Percentiles rank a stretch among this genome's conserved stretches.
Evolutionary conservation across 345 rosid genomes (phyloP).

Genomic region (Cardiospermum halicacabum): DNA sequence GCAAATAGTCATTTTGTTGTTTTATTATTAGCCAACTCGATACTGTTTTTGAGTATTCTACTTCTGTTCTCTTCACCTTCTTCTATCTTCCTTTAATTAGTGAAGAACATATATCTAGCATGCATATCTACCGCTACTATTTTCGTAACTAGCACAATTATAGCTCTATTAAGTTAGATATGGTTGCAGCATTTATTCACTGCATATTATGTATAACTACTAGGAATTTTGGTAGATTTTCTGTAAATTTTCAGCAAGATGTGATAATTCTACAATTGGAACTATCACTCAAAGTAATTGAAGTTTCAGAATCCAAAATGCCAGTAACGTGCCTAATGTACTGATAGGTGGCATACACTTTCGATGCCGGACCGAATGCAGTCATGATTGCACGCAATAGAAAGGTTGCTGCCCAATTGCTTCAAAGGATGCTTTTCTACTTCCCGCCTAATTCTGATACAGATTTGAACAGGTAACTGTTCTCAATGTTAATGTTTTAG

Average conservation of each 20-base stretch:
- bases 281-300: too few species aligned
- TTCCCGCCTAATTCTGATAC: conserved; percentile 78
- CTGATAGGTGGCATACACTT: conserved; percentile 86
- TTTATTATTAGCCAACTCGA: too few species aligned
- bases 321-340: conserved; percentile 9
- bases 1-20: too few species aligned
- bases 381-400: conserved; percentile 66
- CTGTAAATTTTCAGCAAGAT: too few species aligned
- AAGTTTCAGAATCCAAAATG: too few species aligned
- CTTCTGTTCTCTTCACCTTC: background rate
- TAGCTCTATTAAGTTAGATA: background rate
- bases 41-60: background rate
- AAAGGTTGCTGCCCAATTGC: conserved; percentile 61
- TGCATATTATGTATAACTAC: too few species aligned
- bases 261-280: too few species aligned
- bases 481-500: conserved; percentile 1
- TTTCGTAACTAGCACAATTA: background rate
- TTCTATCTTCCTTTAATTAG: background rate
- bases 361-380: conserved; percentile 96
- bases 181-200: background rate
- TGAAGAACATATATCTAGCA: background rate
- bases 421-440: conserved; percentile 71
- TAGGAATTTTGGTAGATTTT: too few species aligned
- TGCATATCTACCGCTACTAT: too few species aligned
- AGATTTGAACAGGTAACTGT: conserved; percentile 60